Conservation (phyloP, 495 filamentous ascomycete genomes). For the Podospora conica region DNA sequence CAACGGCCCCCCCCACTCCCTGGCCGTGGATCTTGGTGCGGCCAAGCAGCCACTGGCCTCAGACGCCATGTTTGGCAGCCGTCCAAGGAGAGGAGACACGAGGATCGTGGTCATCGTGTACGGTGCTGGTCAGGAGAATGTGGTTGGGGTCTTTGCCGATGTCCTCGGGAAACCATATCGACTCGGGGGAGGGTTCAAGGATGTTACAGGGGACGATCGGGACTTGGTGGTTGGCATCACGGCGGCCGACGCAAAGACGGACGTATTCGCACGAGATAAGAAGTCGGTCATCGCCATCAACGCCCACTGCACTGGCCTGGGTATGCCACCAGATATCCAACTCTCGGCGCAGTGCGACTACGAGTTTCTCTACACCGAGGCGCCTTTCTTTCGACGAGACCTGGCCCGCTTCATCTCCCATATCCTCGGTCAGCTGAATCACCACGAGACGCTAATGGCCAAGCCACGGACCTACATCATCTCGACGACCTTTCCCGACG, state of each 20-base stretch:
- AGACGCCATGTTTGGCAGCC: slow-evolving; percentile 28
- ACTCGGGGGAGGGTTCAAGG: slow-evolving; percentile 46
- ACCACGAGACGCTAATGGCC: slow-evolving; percentile 66
- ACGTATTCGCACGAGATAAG: slow-evolving; percentile 46
- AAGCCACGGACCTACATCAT: slow-evolving; percentile 76
- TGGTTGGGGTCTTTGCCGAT: slow-evolving; percentile 62
- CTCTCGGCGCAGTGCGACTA: slow-evolving; percentile 65
- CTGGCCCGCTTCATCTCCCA: slow-evolving; percentile 70
- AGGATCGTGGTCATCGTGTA: slow-evolving; percentile 57
- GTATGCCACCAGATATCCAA: slow-evolving; percentile 57
- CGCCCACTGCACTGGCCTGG: slow-evolving; percentile 63
- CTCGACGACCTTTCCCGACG: slow-evolving; percentile 80
- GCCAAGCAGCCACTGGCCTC: slow-evolving; percentile 18
- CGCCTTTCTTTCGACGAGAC: slow-evolving; percentile 66
- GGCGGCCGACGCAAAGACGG: slow-evolving; percentile 45
- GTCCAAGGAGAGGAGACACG: slow-evolving; percentile 41
- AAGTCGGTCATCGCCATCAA: slow-evolving; percentile 57
- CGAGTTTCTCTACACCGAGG: slow-evolving; percentile 73
- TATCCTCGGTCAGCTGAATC: slow-evolving; percentile 66
- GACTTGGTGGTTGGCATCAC: slow-evolving; percentile 54
- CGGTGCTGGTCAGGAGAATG: slow-evolving; percentile 53
- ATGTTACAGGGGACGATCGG: slow-evolving; percentile 43
- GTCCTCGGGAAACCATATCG: slow-evolving; percentile 61
- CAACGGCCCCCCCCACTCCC: slow-evolving; percentile 18
- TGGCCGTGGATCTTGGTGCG: slow-evolving; percentile 27